These are phyloP conservation scores for Rhizopogon roseolus DNA, from an alignment of 768 basidiomycete species.

Conservation along the genomic window DNA sequence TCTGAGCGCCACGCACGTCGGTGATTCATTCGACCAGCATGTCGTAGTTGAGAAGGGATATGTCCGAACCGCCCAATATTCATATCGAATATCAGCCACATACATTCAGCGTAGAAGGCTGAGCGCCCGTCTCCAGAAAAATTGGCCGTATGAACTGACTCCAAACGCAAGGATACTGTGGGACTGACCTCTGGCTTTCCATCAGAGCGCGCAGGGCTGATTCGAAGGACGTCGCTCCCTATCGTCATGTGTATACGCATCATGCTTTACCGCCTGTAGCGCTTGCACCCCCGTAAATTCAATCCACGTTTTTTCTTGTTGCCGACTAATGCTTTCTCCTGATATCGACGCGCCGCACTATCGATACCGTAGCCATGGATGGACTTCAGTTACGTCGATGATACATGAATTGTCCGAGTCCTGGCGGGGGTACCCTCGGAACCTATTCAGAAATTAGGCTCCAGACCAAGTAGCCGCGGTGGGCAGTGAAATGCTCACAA, in stretches of 20 bases:
- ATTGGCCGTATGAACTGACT: background rate
- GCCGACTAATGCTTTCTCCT: background rate
- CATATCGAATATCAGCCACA: no score
- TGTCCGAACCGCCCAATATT: no score
- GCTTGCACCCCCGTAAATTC: background rate
- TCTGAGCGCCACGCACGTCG: no score
- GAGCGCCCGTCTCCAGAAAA: background rate
- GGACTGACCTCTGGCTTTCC: no score
- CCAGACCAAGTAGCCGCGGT: no score
- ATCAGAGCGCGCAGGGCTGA: background rate
- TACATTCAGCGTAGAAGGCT: background rate
- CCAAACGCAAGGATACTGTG: background rate
- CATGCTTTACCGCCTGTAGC: background rate
- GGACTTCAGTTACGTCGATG: slow-evolving; percentile 5
- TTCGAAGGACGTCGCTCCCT: background rate
- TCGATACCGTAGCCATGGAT: slow-evolving; percentile 32
- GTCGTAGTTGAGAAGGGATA: no score
- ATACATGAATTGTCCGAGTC: background rate
- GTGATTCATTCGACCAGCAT: no score
- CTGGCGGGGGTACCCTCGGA: slow-evolving; percentile 21
- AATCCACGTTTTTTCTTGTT: background rate
- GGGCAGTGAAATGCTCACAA: no score
- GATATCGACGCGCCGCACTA: slow-evolving; percentile 15
- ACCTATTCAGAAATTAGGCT: no score
- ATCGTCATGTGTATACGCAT: no score